Evolutionary conservation across 306 rosid species (phyloP).

Genomic region (Fragaria ananassa): DNA sequence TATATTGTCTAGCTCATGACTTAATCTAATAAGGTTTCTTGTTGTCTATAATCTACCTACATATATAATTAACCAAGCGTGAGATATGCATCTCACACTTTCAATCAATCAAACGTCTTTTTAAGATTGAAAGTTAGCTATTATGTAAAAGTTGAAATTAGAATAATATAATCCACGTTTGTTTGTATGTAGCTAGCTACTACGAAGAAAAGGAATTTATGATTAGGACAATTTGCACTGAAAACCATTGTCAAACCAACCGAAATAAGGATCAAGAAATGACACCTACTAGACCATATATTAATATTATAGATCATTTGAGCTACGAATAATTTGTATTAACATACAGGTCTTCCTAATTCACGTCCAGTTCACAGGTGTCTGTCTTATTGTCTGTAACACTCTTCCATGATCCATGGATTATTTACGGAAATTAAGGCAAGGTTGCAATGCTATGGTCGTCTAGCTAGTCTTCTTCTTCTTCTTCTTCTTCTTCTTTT

Average conservation of each 20-base stretch:
- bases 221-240: slow-evolving; percentile 21
- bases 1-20: not conserved
- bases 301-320: not conserved
- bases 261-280: slow-evolving; percentile 6
- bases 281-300: slow-evolving; percentile 4
- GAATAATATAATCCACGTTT: not conserved
- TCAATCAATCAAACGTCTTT: not conserved
- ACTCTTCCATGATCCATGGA: not conserved
- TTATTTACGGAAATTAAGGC: slow-evolving; percentile 5
- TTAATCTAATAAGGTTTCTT: not conserved
- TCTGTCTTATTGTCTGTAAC: not conserved
- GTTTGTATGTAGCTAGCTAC: not conserved
- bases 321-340: not conserved
- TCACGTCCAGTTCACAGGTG: slow-evolving; percentile 14
- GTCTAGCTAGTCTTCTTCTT: not conserved
- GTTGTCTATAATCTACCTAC: not conserved
- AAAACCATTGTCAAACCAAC: slow-evolving; percentile 7
- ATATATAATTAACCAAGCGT: too few species aligned
- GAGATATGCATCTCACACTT: not conserved
- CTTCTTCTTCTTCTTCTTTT: not conserved
- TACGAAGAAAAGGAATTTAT: not conserved
- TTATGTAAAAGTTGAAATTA: not conserved
- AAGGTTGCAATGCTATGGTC: not conserved
- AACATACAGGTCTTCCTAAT: not conserved
- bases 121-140: not conserved